phyloP scores from a whole-genome alignment of 805 yeast genomes.

The Danielozyma ontarioensis region DNA sequence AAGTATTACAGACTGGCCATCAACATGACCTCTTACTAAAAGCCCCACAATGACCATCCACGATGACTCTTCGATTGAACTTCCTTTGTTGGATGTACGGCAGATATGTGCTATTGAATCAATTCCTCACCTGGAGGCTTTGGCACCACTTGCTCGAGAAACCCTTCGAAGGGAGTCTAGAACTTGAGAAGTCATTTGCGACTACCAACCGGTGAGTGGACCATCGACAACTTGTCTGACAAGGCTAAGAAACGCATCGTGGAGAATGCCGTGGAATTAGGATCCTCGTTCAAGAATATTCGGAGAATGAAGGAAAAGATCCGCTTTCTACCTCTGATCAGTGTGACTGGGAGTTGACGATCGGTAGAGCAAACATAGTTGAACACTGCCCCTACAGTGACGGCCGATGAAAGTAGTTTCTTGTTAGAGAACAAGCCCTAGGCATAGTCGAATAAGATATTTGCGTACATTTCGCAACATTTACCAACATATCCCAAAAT shows the following conservation, averaged over 20 bases:
- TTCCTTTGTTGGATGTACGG: conserved; percentile 15
- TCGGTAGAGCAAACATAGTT: conserved; percentile 40
- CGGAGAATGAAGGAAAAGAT: conserved; percentile 33
- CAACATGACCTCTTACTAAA: conserved; percentile 41
- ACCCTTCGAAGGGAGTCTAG: conserved; percentile 16
- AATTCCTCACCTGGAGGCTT: conserved; percentile 24
- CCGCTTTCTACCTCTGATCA: conserved; percentile 37
- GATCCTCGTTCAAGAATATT: conserved; percentile 33
- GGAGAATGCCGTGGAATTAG: conserved; percentile 33
- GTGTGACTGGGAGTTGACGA: conserved; percentile 37
- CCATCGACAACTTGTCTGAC: conserved; percentile 26
- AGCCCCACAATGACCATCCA: conserved; percentile 30
- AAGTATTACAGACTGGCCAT: conserved; percentile 46
- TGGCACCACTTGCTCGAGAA: conserved; percentile 19
- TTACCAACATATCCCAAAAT: no score
- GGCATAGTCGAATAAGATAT: no score
- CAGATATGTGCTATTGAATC: conserved; percentile 17
- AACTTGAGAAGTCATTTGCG: conserved; percentile 18
- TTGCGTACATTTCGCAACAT: no score
- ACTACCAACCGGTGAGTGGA: conserved; percentile 31
- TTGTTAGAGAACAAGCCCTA: conserved; percentile 23
- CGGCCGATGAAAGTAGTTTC: conserved; percentile 26
- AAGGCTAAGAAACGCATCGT: conserved; percentile 28
- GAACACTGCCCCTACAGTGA: conserved; percentile 24
- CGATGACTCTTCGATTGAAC: conserved; percentile 19